These are phyloP conservation scores for Dactylonectria estremocensis DNA, from an alignment of 2,329 filamentous ascomycete species.

Conservation along the genomic window DNA sequence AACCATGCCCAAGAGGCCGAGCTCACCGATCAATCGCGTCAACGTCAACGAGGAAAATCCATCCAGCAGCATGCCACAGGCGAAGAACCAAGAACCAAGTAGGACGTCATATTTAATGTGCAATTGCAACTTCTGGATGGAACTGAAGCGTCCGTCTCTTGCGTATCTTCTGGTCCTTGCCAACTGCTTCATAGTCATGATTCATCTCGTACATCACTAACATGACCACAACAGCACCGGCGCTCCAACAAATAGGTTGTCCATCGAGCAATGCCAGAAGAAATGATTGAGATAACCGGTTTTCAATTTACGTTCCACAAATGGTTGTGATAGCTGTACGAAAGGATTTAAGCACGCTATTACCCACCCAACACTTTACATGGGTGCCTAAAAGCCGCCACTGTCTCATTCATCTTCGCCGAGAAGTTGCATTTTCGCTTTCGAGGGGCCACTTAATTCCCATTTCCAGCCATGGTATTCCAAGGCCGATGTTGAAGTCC, in stretches of 20 bases:
- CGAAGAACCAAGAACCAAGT: too few relatives aligned
- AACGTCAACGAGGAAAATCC: background rate
- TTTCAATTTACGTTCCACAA: background rate
- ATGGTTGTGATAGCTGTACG: background rate
- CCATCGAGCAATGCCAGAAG: background rate
- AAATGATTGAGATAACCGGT: background rate
- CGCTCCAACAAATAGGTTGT: background rate
- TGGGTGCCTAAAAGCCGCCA: background rate
- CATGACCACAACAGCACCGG: background rate
- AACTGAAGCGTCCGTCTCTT: too few relatives aligned
- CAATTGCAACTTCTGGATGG: too few relatives aligned
- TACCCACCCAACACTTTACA: background rate
- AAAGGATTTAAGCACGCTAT: background rate
- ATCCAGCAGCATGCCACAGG: too few relatives aligned
- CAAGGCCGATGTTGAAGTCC: slow-evolving; percentile 1
- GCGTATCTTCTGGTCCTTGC: too few relatives aligned
- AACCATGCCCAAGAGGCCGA: too few relatives aligned
- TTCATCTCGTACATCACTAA: background rate
- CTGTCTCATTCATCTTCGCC: background rate
- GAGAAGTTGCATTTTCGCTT: background rate
- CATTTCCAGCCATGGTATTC: slow-evolving; percentile 2
- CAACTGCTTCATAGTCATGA: background rate
- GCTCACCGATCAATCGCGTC: too few relatives aligned
- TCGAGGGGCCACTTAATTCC: background rate
- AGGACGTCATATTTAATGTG: too few relatives aligned